Evolutionary conservation across 1,284 basidiomycete species (phyloP).

Genomic region (Ustilago sp.): DNA sequence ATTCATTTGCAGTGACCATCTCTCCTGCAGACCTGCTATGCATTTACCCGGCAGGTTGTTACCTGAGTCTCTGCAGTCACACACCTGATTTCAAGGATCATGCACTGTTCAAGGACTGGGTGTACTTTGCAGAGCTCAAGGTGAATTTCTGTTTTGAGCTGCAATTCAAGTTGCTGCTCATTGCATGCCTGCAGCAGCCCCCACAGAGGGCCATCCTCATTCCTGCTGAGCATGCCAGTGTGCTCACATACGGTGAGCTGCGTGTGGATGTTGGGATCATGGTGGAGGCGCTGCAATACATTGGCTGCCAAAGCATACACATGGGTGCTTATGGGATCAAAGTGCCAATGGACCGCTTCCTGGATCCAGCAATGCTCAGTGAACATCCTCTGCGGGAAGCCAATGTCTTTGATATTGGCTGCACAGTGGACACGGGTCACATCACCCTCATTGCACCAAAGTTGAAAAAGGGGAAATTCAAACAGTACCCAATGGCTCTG

Average conservation of each 20-base stretch:
- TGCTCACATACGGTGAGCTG: slow-evolving; percentile 9
- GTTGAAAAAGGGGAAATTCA: too few relatives aligned
- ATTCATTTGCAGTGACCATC: slow-evolving; percentile 14
- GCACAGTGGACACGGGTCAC: too few relatives aligned
- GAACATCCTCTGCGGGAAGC: slow-evolving; percentile 1
- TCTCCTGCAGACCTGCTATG: background rate
- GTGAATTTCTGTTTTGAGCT: background rate
- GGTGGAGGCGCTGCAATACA: slow-evolving; percentile 13
- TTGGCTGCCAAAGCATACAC: slow-evolving; percentile 2
- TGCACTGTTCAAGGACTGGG: slow-evolving; percentile 10
- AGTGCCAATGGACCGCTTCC: slow-evolving; percentile 4
- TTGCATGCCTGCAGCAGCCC: background rate
- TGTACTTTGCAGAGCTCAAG: slow-evolving; percentile 20
- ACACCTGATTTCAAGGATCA: slow-evolving; percentile 4
- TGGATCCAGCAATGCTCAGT: slow-evolving; percentile 5
- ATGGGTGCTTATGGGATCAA: slow-evolving; percentile 11
- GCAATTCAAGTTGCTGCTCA: slow-evolving; percentile 3
- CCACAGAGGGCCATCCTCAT: slow-evolving; percentile 5
- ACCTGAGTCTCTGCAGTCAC: background rate
- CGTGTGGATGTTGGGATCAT: background rate
- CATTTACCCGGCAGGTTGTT: slow-evolving; percentile 9
- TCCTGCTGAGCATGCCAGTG: background rate
- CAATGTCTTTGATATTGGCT: slow-evolving; percentile 23
- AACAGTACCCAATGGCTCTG: too few relatives aligned
- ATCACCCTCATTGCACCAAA: too few relatives aligned